phyloP scores from a whole-genome alignment of 441 rosid species.

The Hura crepitans region DNA sequence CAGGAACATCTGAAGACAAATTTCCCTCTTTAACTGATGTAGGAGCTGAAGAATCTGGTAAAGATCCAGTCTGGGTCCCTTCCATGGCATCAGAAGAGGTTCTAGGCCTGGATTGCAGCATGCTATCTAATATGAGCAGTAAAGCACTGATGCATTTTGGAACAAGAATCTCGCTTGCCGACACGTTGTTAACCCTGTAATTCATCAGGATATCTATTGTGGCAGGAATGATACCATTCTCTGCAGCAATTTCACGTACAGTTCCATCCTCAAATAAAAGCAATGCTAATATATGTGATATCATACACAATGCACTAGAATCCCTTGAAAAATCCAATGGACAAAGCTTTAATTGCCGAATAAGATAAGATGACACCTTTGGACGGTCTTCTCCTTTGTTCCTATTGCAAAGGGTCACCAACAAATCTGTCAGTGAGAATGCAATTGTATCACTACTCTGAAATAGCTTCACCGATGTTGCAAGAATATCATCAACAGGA shows the following conservation, averaged over 20 bases:
- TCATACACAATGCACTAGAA: slow-evolving; percentile 65
- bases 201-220: slow-evolving; percentile 65
- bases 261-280: slow-evolving; percentile 77
- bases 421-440: slow-evolving; percentile 76
- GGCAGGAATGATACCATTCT: slow-evolving; percentile 58
- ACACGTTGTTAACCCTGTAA: slow-evolving; percentile 53
- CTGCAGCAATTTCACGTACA: slow-evolving; percentile 77
- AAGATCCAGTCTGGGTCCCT: slow-evolving; percentile 47
- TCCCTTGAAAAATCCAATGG: slow-evolving; percentile 68
- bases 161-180: slow-evolving; percentile 47
- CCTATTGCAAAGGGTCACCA: slow-evolving; percentile 80
- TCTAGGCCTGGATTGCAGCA: slow-evolving; percentile 73
- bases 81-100: slow-evolving; percentile 44
- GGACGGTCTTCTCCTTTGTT: slow-evolving; percentile 60
- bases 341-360: slow-evolving; percentile 79
- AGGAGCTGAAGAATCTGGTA: slow-evolving; percentile 42
- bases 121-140: slow-evolving; percentile 75
- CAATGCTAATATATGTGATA: slow-evolving; percentile 76
- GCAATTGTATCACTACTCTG: slow-evolving; percentile 72
- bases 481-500: slow-evolving; percentile 80
- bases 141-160: slow-evolving; percentile 80
- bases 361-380: slow-evolving; percentile 68
- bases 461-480: slow-evolving; percentile 72
- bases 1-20: slow-evolving; percentile 44
- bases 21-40: slow-evolving; percentile 38